Conservation (phyloP, 306 rosid genomes). For the Spatholobus suberectus region DNA sequence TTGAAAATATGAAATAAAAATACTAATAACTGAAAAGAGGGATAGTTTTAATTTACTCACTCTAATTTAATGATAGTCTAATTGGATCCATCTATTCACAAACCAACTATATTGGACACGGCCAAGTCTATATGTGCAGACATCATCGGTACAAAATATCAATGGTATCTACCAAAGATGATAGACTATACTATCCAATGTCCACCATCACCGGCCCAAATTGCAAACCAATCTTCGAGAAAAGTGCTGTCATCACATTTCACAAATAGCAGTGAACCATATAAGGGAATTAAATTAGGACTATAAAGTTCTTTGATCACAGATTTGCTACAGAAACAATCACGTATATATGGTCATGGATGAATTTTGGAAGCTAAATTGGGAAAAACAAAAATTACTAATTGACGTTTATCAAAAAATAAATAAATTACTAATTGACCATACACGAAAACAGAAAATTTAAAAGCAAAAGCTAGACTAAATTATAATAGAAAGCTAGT, state of each 20-base stretch:
- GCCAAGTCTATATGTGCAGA: neutral
- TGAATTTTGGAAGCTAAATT: neutral
- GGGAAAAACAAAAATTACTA: neutral
- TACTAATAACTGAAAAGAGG: neutral
- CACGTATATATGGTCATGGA: neutral
- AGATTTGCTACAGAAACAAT: neutral
- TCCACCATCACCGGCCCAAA: neutral
- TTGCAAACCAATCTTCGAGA: neutral
- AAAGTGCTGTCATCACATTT: neutral
- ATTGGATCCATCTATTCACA: neutral
- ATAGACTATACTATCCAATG: neutral
- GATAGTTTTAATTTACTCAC: neutral
- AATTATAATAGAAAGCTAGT: neutral
- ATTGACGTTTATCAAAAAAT: no score
- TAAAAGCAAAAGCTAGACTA: neutral
- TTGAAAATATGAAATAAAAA: neutral
- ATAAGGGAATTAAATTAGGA: neutral
- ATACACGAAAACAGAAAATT: neutral
- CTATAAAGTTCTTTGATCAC: neutral
- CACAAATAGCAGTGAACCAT: neutral
- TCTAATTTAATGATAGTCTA: neutral
- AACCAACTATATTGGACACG: neutral
- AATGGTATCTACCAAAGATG: constrained; percentile 1
- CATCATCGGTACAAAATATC: neutral
- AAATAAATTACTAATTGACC: neutral